Conservation (phyloP, 108 stramenopile genomes). For the Stephanodiscus triporus region DNA sequence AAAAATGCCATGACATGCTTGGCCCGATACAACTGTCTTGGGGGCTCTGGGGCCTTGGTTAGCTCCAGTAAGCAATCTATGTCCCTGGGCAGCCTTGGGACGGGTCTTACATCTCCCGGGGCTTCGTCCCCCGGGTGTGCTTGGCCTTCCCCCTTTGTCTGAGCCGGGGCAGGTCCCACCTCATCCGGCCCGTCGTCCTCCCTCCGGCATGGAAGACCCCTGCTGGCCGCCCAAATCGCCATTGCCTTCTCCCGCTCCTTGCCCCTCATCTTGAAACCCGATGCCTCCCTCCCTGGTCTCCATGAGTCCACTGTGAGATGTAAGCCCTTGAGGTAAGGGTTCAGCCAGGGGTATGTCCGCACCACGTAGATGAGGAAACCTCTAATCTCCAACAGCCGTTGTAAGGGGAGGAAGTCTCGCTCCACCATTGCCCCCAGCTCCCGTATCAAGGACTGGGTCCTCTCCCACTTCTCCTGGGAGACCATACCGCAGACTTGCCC, state of each 20-base stretch:
- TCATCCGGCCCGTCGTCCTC: constrained; percentile 12
- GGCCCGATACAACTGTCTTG: background rate
- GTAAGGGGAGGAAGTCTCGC: background rate
- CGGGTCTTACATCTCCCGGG: constrained; percentile 22
- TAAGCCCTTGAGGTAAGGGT: background rate
- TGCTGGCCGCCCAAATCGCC: background rate
- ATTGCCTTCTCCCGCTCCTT: too few relatives aligned
- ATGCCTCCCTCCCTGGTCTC: constrained; percentile 34
- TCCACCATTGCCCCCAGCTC: background rate
- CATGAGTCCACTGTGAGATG: constrained; percentile 47
- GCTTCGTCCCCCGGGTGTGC: background rate
- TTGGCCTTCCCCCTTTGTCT: too few relatives aligned
- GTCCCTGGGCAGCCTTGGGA: constrained; percentile 30
- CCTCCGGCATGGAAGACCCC: constrained; percentile 13
- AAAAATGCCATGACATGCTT: background rate
- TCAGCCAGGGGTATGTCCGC: background rate
- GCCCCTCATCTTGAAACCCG: constrained; percentile 37
- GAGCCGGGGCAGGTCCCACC: background rate
- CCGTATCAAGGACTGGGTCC: background rate
- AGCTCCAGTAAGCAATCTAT: constrained; percentile 13
- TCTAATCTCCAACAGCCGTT: background rate
- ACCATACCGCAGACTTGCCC: background rate
- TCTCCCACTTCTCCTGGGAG: background rate
- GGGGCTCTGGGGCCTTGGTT: background rate
- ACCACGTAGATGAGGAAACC: background rate